Base-by-base conservation (phyloP, 805 yeast species). In the Metschnikowia anglica region DNA sequence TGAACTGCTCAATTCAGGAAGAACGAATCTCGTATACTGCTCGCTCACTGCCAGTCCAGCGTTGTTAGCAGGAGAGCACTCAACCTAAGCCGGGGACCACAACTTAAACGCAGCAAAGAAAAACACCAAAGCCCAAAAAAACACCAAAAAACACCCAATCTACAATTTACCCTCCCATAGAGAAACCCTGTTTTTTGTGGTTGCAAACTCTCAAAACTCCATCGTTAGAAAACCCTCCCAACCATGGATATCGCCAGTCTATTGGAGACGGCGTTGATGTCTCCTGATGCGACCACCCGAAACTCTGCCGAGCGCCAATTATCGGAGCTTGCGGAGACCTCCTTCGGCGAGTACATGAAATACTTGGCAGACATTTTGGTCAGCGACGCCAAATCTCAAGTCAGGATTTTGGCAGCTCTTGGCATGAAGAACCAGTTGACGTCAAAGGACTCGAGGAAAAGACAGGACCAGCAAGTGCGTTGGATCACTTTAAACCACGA, bases 391-490 rank as follows among this genome's bases (percentile, higher is more conserved):
- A 79, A 77, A 55, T 68, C 83, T 5, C 97, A 91, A 66, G 93
- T 89, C 36, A 77, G 98, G 59, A 87, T 89, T 75, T 77, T 93
- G 61, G 96, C 99, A 3, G 95, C 93, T 31, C 72, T 91, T 49
- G 85, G 85, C 16, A 72, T 88, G 58, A 91, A 91, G 71, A 91
- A 91, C 68, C 88, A 87, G 68, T 74, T 91, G 56, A 80, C 88
- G 5, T 81, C 97, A 12, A 91, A 90, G 60, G 95, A 87, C 58
- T 53, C 72, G 3, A 65, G 66, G n/a, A 80, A 79, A 52, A 79
- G 75, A 52, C 65, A 62, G 32, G 76, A 72, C 29, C 84, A 80
- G 59, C 78, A 81, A 12, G 80, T 79, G 57, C 79, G 93, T 49
- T 91, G 98, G 97, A 61, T 82, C 28, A 60, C 72, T 19, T 61